Base-by-base conservation (phyloP, 768 basidiomycete species). In the Russula vinacea region DNA sequence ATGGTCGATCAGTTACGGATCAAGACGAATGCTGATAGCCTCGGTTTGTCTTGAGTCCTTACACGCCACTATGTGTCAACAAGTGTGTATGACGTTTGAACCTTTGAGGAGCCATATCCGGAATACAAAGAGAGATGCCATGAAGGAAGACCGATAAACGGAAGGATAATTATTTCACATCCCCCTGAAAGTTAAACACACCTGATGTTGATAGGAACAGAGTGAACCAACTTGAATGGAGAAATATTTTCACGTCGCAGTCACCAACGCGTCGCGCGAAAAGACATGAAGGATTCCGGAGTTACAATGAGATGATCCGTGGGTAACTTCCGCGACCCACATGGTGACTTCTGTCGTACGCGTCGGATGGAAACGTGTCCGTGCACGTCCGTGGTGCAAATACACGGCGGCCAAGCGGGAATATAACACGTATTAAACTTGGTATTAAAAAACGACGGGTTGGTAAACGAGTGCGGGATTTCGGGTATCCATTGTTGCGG, bases 311-410 rank as follows among this genome's bases (percentile, higher is more conserved):
- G 53, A 19, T 40, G 24, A 35, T 32, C 37, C 19, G 22, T 53
- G 51, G 22, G 52, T 50, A 35, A 47, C n/a, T 10, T 26, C 29
- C 16, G 10, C 33, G 32, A 33, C 56, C 55, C 17, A 6, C 22
- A 29, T 29, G 24, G 35, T 7, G 32, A 53, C 50, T 44, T 32
- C 6, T 9, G 8, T 19, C 40, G 35, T 44, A 47, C 40, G 33
- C 49, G 45, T 59, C 45, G 60, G 45, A 55, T 58, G 35, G 37
- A 39, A 40, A 60, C 29, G 37, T 8, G 10, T 32, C 42, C 35
- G 50, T 29, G 26, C 29, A 29, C 5, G 29, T 29, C 29, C 29
- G 29, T 29, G 29, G 32, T 56, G 44, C 54, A 17, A 47, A 39
- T 56, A 9, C 26, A 50, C 35, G n/a, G n/a, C 35, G n/a, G n/a